Evolutionary conservation across 2,329 filamentous ascomycete genomes (phyloP), one percentile per base, ranked within the genome.

Genomic region (Orbilia blumenaviensis): DNA sequence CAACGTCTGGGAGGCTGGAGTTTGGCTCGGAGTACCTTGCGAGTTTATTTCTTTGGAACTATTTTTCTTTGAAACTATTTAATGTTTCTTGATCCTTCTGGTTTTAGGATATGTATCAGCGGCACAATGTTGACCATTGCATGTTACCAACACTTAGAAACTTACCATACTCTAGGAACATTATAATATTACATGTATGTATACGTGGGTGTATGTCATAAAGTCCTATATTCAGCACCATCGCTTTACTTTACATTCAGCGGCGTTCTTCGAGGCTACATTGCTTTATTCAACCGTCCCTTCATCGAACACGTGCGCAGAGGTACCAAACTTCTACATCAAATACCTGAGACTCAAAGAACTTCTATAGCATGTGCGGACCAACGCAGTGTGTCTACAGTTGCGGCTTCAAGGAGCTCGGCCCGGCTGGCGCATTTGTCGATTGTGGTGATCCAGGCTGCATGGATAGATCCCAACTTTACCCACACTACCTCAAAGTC

Each of bases 311-410:
- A n/a, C n/a, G n/a, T n/a, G n/a, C n/a, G n/a, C n/a, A n/a, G n/a
- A n/a, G n/a, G n/a, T n/a, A n/a, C n/a, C n/a, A n/a, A n/a, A n/a
- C n/a, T n/a, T n/a, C n/a, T n/a, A n/a, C n/a, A n/a, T n/a, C n/a
- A n/a, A n/a, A n/a, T n/a, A n/a, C n/a, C n/a, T n/a, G n/a, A n/a
- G n/a, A n/a, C n/a, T n/a, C n/a, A n/a, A n/a, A n/a, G n/a, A n/a
- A n/a, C n/a, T n/a, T n/a, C n/a, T n/a, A n/a, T 21, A 63, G 12
- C 14, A 74, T 74, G 69, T 74, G 62, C 42, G 69, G 69, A n/a
- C 69, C 50, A 6, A 74, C 54, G 23, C 41, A 36, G 29, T 74
- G 66, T 18, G 36, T 74, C 4, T 74, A 52, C 38, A 10, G 29
- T n/a, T 74, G 69, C 21, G 69, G 69, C 3, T 66, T 66, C 21